Evolutionary conservation across 106 monocot genomes (phyloP).

Genomic region (Hemerocallis citrina): DNA sequence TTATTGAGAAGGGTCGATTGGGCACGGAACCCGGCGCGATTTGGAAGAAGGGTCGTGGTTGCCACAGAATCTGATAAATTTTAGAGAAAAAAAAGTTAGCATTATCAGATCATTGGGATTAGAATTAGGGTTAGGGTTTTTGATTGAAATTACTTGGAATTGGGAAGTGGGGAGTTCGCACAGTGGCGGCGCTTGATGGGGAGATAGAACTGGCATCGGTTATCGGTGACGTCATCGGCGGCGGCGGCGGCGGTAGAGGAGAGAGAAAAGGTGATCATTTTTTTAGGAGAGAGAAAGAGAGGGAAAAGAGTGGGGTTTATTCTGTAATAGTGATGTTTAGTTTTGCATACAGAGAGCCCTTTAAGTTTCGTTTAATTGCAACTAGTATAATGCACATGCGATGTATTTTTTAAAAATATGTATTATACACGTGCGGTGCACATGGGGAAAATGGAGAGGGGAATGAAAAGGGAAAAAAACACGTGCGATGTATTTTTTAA

Average conservation of each 20-base stretch:
- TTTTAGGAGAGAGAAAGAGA: background rate
- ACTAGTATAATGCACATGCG: no score
- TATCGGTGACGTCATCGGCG: background rate
- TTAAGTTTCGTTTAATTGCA: no score
- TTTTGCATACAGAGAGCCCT: no score
- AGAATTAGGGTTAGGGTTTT: conserved; percentile 8
- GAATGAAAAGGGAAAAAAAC: no score
- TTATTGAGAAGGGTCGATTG: conserved; percentile 88
- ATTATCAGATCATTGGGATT: background rate
- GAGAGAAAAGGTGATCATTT: background rate
- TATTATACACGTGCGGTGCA: no score
- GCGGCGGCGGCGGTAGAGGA: background rate
- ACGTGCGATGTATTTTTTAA: no score
- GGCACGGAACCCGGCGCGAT: conserved; percentile 57
- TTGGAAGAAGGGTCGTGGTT: conserved; percentile 58
- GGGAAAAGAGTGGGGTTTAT: no score
- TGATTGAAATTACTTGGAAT: conserved; percentile 31
- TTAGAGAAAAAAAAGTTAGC: background rate
- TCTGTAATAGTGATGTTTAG: no score
- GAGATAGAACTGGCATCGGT: conserved; percentile 74
- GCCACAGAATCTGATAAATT: conserved; percentile 63
- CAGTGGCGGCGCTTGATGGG: conserved; percentile 73
- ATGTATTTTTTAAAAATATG: no score
- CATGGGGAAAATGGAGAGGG: no score
- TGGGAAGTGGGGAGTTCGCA: conserved; percentile 30